Base-by-base conservation (phyloP, 2,329 filamentous ascomycete species). In the Claviceps sp. region DNA sequence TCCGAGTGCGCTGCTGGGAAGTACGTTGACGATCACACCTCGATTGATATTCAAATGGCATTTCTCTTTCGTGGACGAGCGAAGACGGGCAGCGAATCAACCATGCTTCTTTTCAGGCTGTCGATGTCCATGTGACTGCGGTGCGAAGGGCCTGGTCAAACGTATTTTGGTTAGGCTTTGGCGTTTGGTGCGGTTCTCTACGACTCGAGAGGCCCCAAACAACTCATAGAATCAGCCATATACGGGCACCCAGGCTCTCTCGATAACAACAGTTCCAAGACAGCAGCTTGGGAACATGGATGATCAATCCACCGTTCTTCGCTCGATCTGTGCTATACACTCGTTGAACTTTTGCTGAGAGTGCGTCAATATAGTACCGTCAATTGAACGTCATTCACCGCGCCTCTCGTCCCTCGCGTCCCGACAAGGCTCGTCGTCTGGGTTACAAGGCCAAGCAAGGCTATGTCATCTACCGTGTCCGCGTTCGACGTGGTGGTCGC, bases 401-500 rank as follows among this genome's bases (percentile, higher is more conserved):
- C 74, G 93, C 93, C 71, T 94, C 89, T 68, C 90, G 91, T 68
- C 93, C 93, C 66, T 95, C 90, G 68, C 93, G 93, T 74, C 93
- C 93, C 70, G 94, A 98, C 81, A 98, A 98, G 88, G 93, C 94
- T 71, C 93, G 93, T 78, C 93, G 94, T 76, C 88, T 98, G 66
- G 93, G 93, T 68, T 98, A 98, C 88, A 98, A 98, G 88, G 93
- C 94, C 81, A 98, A 98, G 88, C 93, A 98, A 81, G 93, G 93
- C 76, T 98, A 97, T 82, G 93, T 98, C 72, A 89, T 98, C 86
- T 98, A 98, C 86, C 93, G 93, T 73, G 83, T 94, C 71, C 93
- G 93, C 72, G 93, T 98, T 67, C 87, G 93, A 74, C 89, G 93
- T 75, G 93, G 93, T 85, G 93, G 93, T 69, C 89, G 93, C 82